Conservation (phyloP, 345 rosid species). For the Heritiera fomes region DNA sequence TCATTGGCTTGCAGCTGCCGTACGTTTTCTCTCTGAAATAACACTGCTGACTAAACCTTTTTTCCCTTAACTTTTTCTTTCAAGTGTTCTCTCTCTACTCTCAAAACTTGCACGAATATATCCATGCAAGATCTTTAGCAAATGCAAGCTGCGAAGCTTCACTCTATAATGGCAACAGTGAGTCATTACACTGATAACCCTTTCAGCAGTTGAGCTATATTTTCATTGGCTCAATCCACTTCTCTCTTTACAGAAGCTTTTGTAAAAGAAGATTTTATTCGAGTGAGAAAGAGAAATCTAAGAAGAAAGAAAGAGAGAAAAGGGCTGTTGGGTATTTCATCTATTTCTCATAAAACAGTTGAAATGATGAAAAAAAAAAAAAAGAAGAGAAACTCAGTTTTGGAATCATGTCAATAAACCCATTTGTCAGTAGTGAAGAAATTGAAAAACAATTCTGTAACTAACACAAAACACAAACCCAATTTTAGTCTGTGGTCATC, state of each 20-base stretch:
- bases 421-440: conserved; percentile 63
- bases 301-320: neutral
- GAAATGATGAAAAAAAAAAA: conserved; percentile 7
- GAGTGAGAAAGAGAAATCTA: conserved; percentile 32
- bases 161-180: conserved; percentile 27
- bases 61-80: conserved; percentile 8
- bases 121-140: conserved; percentile 49
- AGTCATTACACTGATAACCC: conserved; percentile 28
- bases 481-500: conserved; percentile 35
- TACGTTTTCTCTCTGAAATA: conserved; percentile 34
- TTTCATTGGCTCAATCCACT: conserved; percentile 6
- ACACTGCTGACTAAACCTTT: conserved; percentile 6
- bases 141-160: conserved; percentile 25
- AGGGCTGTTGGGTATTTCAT: conserved; percentile 9
- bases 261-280: conserved; percentile 20
- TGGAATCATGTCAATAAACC: conserved; percentile 45
- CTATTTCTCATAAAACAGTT: conserved; percentile 21
- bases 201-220: conserved; percentile 10
- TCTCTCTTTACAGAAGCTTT: conserved; percentile 1
- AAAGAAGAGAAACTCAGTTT: conserved; percentile 21
- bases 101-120: conserved; percentile 42
- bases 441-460: conserved; percentile 65
- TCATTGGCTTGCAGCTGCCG: conserved; percentile 47
- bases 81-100: conserved; percentile 21
- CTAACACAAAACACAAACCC: conserved; percentile 42